Conservation (phyloP, 2,329 filamentous ascomycete species). For the Calonectria pauciramosa region DNA sequence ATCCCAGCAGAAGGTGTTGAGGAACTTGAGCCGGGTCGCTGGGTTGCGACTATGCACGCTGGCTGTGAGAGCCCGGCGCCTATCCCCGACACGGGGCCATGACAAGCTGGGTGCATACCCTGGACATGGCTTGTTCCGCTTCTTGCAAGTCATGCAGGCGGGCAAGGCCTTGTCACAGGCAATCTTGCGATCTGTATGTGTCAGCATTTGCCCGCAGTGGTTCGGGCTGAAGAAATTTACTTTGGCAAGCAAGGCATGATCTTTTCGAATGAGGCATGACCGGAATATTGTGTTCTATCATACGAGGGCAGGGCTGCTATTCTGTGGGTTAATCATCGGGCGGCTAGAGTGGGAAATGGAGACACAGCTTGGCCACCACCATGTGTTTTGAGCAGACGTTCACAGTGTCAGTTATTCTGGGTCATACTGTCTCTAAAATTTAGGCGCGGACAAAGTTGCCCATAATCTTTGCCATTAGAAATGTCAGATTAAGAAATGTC, state of each 20-base stretch:
- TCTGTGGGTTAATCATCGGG: neutral
- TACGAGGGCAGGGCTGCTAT: too few species aligned
- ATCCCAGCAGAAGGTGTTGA: neutral
- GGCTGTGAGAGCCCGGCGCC: neutral
- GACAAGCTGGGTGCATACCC: neutral
- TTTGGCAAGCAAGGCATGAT: neutral
- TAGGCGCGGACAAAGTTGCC: conserved; percentile 4
- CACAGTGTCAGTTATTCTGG: neutral
- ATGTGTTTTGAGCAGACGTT: neutral
- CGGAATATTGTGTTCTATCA: neutral
- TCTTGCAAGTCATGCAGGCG: neutral
- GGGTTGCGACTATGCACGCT: neutral
- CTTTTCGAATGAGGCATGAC: neutral
- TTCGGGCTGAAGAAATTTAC: neutral
- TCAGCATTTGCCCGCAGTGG: neutral
- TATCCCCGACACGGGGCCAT: neutral
- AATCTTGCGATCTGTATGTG: neutral
- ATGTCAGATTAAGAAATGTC: neutral
- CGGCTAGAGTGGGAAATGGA: neutral
- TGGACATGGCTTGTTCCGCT: neutral
- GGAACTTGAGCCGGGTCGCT: neutral
- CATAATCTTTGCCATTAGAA: neutral
- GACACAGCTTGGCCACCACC: too few species aligned
- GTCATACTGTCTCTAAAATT: neutral
- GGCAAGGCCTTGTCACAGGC: neutral